Evolutionary conservation across 495 filamentous ascomycete species (phyloP), one percentile per base, ranked within the genome.

Genomic region (Cairneyella variabilis): DNA sequence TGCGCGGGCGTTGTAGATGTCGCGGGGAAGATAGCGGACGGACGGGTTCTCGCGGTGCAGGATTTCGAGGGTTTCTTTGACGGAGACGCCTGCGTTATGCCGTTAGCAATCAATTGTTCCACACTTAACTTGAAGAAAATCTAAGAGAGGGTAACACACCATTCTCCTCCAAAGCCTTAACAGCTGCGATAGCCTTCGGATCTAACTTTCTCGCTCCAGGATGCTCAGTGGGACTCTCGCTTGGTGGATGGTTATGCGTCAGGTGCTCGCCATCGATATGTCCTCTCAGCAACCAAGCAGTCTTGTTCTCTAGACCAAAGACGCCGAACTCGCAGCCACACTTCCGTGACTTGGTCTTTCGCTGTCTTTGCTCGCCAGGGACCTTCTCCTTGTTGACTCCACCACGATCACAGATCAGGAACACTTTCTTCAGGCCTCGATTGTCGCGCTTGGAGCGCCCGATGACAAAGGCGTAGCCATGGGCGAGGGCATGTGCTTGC

Each of bases 271-370:
- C 61, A 56, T 78, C 75, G 7, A 76, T 76, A 22, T 76, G 68
- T 59, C 79, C 78, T 36, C 76, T 70, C 48, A 81, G 70, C 8
- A 75, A 75, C 77, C 77, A 81, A 46, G 79, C 74, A 7, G 75
- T 77, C 51, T 76, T 65, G 56, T 77, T 76, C 59, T 81, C 77
- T 17, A 81, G 73, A 23, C 76, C 77, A 45, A 79, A 81, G 51
- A 81, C 79, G 9, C 77, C 76, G 53, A 81, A 81, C 38, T 74
- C 75, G 56, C 77, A 81, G 41, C 79, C 77, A 51, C 76, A 79
- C 56, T 81, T 81, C 25, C 77, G 68, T 25, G 76, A 79, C 16
- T 76, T 78, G 1, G 77, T 81, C 60, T 77, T 79, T 17, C 77
- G 69, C 62, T 79, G 78, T 42, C 77, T 70, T 53, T 71, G 66